Evolutionary conservation across 805 yeast species (phyloP), one percentile per base, ranked within the genome.

Genomic region (Wickerhamomyces pijperi): DNA sequence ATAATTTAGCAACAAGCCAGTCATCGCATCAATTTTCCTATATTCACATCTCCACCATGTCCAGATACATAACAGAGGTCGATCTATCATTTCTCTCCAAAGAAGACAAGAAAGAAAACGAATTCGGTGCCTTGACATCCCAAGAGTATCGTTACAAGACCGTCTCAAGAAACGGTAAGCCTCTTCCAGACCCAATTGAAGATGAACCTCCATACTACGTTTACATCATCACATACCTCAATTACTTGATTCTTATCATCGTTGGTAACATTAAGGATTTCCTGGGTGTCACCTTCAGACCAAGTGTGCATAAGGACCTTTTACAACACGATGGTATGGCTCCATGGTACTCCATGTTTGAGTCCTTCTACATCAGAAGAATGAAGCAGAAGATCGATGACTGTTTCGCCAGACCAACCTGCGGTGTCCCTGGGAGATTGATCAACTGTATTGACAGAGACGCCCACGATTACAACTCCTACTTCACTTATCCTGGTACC

Each of bases 341-440:
- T 28, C 97, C 99, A 21, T 82, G 95, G 82, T 83, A 82, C 51
- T 82, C 92, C 19, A 90, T 87, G 36, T 87, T 90, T 57, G 99
- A 92, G 61, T 77, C 84, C 46, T 94, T 92, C 58, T 92, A 88
- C 60, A 81, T 88, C 34, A 80, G 99, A 52, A 78, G 97, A 53
- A 72, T 92, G 68, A 88, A 92, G 59, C 74, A 72, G 49, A 82
- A 95, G 61, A 74, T 92, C 42, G 95, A 84, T 57, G 97, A 90
- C 62, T 86, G 96, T 60, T 92, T 92, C 59, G 85, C 94, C 2
- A 77, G 95, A 57, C 96, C 96, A 34, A 85, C 94, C n/a, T 82
- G 83, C 43, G 97, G 97, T 38, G 97, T 90, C 17, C 97, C 99
- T 1, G 99, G 99, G 20, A 76, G 99, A 58, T 80, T 68, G 53